phyloP scores from a whole-genome alignment of 192 early-diverging fungal genomes.

The Coemansia erecta region DNA sequence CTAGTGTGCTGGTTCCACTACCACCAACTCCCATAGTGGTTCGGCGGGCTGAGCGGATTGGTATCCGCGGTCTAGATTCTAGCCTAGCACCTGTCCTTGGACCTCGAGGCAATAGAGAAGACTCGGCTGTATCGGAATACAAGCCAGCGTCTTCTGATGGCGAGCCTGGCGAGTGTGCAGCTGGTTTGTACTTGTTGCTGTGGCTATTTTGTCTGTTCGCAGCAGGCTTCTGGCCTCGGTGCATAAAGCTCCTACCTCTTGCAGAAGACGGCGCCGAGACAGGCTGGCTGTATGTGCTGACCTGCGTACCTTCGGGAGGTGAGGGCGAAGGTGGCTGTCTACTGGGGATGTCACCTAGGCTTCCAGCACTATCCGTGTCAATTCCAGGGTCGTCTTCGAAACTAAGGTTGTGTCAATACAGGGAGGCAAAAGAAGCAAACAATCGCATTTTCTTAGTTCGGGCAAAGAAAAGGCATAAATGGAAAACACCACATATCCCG shows the following conservation, averaged over 20 bases:
- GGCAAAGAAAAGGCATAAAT: neutral
- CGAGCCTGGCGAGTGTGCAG: neutral
- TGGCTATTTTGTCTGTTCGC: neutral
- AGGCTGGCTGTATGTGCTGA: neutral
- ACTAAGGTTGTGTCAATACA: too few species aligned
- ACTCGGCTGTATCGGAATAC: neutral
- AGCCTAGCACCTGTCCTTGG: neutral
- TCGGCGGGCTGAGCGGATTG: slow-evolving; percentile 20
- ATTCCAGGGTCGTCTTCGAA: neutral
- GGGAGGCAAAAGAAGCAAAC: too few species aligned
- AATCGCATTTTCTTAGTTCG: too few species aligned
- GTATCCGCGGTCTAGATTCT: slow-evolving; percentile 21
- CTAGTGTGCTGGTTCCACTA: slow-evolving; percentile 50
- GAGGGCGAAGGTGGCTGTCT: too few species aligned
- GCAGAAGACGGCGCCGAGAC: neutral
- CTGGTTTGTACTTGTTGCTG: neutral
- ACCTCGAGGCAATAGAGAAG: neutral
- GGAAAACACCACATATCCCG: neutral
- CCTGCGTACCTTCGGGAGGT: too few species aligned
- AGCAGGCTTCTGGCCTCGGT: neutral
- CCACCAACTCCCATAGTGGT: slow-evolving; percentile 53
- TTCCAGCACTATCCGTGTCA: neutral
- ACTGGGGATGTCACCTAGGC: too few species aligned
- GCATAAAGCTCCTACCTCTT: neutral
- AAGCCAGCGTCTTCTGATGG: neutral